Evolutionary conservation across 2,329 filamentous ascomycete species (phyloP), one percentile per base, ranked within the genome.

Genomic region (Colletotrichum sidae): DNA sequence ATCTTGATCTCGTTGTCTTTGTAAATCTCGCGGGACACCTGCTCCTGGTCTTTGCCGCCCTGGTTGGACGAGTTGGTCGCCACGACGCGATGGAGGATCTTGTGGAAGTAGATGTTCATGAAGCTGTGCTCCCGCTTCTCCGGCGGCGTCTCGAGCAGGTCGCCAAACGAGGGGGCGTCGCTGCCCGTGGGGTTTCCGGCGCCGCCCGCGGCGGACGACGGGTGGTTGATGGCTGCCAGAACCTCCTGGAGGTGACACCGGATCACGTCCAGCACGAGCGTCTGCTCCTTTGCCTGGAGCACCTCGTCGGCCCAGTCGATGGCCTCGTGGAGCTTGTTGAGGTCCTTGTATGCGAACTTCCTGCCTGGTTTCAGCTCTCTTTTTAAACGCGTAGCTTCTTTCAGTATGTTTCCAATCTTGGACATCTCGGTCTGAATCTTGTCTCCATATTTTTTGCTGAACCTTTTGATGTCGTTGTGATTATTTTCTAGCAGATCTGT

Each of bases 161-260:
- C 47, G 1, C 13, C 38, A 6, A 64, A 64, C 0, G 60, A 58
- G 17, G 17, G 17, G 17, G 17, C 17, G 17, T 17, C 17, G 17
- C 17, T 17, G 17, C 17, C 17, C 17, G 17, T 17, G 17, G 17
- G 17, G 17, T 17, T 17, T 17, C 17, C 17, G 17, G 17, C 17
- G 17, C 17, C 17, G 2, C 17, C 17, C 17, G 17, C 17, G 17
- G 38, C 15, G 1, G n/a, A 38, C 5, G 39, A 25, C 1, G 8
- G 15, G 5, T 75, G 71, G 67, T 85, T 86, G 55, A 86, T 78
- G 17, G 84, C 75, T 11, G 72, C 72, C 3, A 85, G 69, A 0
- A 85, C 77, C 55, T 81, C 79, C 66, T 86, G 83, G 25, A 85
- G 73, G 58, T 86, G 84, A 38, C 80, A 78, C 3, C 84, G 79